Evolutionary conservation across 768 basidiomycete genomes (phyloP), one percentile per base, ranked within the genome.

Genomic region (Lactarius indigo): DNA sequence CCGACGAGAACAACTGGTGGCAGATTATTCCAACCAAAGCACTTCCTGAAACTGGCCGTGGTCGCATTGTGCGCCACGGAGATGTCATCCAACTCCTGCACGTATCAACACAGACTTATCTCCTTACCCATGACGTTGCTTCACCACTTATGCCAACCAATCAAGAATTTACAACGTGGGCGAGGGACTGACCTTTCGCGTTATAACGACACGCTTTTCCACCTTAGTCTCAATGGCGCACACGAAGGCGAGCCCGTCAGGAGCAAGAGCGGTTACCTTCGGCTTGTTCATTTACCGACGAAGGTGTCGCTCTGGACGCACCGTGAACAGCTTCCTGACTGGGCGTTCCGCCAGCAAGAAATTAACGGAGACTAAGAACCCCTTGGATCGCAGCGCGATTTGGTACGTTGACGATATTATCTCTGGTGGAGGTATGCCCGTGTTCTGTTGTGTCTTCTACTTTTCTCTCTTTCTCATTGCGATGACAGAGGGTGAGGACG

Each of bases 271-370:
- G 90, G 94, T 6, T 89, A 97, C 76, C 97, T 98, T 82, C 88
- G 87, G 73, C 84, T 99, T 13, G 79, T 95, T 15, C 97, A 99
- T 76, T 82, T 92, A 1, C 85, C 91, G 0, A 98, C 96, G 2
- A 89, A 85, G 75, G 97, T 99, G 26, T 87, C 92, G 1, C 85
- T 99, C 81, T 98, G 95, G 96, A 98, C 96, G 8, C 92, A 96
- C 72, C 69, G 83, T 20, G 85, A 88, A 62, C 85, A 87, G 58
- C 82, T 99, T 15, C 97, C 97, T 0, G 95, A 97, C 2, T 98
- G 97, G 97, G 97, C 89, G 3, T 95, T 89, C 82, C 91, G 91
- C 75, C 96, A 98, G 75, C 95, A 98, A 74, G 97, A 98, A 75
- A 86, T 99, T 69, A 99, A 99, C 72, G 97, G 97, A 0, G 95